A percentile compares a stretch with the other conserved stretches of the same genome.
These are phyloP conservation scores for Lippia alba DNA, from an alignment of 305 asterid species.

Conservation along the genomic window DNA sequence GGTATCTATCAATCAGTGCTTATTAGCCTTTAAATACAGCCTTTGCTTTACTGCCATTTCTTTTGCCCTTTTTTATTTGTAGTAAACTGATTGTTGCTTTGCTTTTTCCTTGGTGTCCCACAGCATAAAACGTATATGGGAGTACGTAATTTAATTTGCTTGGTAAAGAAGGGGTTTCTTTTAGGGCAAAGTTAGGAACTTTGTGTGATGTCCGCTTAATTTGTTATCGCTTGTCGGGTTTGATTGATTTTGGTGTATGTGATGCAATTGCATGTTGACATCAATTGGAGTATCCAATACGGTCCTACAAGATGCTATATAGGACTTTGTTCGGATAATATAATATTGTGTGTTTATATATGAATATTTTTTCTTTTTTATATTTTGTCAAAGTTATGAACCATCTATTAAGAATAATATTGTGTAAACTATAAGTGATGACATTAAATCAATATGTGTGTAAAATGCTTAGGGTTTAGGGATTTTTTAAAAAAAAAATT, in stretches of 20 bases:
- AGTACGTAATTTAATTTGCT: neutral
- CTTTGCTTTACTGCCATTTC: slow-evolving; percentile 1
- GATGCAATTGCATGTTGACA: neutral
- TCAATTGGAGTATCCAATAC: too few species aligned
- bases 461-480: too few species aligned
- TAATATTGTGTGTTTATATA: too few species aligned
- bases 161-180: neutral
- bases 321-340: too few species aligned
- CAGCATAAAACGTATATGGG: neutral
- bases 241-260: neutral
- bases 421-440: too few species aligned
- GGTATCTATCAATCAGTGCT: neutral
- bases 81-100: neutral
- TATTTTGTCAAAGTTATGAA: too few species aligned
- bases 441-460: too few species aligned
- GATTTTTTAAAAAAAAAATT: too few species aligned
- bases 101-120: too few species aligned
- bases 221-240: slow-evolving; percentile 10
- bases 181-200: slow-evolving; percentile 27
- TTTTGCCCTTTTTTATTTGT: neutral
- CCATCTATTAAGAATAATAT: too few species aligned
- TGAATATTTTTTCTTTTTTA: too few species aligned
- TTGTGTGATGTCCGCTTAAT: slow-evolving; percentile 27
- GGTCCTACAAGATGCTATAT: too few species aligned
- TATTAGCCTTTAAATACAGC: neutral